Base-by-base conservation (phyloP, 2,329 filamentous ascomycete species). In the Fusarium sp. region DNA sequence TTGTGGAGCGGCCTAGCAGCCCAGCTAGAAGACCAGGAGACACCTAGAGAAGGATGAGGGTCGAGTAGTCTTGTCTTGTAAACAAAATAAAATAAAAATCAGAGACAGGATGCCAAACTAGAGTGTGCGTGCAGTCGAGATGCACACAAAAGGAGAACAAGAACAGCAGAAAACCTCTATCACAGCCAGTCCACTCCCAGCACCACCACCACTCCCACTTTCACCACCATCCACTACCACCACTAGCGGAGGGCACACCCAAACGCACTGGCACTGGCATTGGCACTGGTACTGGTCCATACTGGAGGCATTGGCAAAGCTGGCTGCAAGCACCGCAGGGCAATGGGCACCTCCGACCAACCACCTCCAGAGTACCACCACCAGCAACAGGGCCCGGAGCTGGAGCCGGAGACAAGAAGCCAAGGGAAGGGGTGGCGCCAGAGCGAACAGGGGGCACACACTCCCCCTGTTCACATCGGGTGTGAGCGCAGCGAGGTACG, bases 371-470 rank as follows among this genome's bases (percentile, higher is more conserved):
- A 36, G 40, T 31, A 60, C 62, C 62, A 64, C 66, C 62, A 75
- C 66, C 66, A 70, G 64, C 71, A 71, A 56, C 36, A 38, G 70
- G 70, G 65, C 66, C 55, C 71, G 75, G 75, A 74, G 69, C 73
- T 76, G 73, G 75, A 76, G 65, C 74, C 71, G 71, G 75, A 72
- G 65, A 65, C 51, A 71, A 64, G 65, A 64, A n/a, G 62, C 33
- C 51, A 67, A 72, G 75, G 71, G 67, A 66, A 72, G 75, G 71
- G 67, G 67, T 69, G 71, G 36, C 56, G 42, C 70, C 63, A 74
- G 49, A 69, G 64, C 49, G 65, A 61, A n/a, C 55, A 33, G 57
- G 67, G 71, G 68, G 61, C 24, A 44, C 16, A 46, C 22, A 31
- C 44, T 49, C 31, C 51, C 51, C 51, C 42, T 56, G 24, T 35